These are phyloP conservation scores for Prunus mongolica DNA, from an alignment of 306 rosid species.

Conservation along the genomic window DNA sequence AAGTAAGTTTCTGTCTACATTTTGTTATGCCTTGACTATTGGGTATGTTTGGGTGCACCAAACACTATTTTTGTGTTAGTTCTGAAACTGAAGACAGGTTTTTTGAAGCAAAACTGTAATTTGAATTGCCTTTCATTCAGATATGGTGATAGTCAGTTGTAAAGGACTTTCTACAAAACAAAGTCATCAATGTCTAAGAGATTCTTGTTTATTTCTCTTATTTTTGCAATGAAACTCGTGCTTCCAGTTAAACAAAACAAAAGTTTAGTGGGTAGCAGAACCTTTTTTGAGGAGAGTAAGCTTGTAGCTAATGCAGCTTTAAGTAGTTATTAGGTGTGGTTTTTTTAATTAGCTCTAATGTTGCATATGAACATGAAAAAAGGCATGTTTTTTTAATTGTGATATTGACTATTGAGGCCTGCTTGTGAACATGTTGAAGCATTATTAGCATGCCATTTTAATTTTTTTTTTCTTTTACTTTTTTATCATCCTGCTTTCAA, in stretches of 20 bases:
- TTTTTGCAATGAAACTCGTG: background rate
- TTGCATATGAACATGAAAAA: background rate
- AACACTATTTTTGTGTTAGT: background rate
- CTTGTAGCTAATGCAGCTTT: background rate
- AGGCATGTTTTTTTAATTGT: background rate
- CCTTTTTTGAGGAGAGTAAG: background rate
- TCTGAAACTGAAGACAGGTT: background rate
- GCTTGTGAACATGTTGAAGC: background rate
- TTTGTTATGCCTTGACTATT: constrained; percentile 7
- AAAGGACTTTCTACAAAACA: background rate
- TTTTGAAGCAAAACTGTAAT: background rate
- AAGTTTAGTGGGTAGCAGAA: background rate
- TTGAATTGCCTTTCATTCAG: background rate
- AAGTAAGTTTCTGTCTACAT: constrained; percentile 48
- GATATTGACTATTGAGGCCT: background rate
- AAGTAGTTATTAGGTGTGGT: background rate
- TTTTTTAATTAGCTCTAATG: background rate
- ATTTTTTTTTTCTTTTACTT: background rate
- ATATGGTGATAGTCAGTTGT: background rate
- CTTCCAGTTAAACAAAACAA: background rate
- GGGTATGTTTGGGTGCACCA: background rate
- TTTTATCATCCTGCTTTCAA: background rate
- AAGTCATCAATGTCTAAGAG: background rate
- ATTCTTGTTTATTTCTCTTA: background rate
- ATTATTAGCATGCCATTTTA: no score